phyloP scores from a whole-genome alignment of 2,329 filamentous ascomycete genomes.

The Pezicula radicicola region DNA sequence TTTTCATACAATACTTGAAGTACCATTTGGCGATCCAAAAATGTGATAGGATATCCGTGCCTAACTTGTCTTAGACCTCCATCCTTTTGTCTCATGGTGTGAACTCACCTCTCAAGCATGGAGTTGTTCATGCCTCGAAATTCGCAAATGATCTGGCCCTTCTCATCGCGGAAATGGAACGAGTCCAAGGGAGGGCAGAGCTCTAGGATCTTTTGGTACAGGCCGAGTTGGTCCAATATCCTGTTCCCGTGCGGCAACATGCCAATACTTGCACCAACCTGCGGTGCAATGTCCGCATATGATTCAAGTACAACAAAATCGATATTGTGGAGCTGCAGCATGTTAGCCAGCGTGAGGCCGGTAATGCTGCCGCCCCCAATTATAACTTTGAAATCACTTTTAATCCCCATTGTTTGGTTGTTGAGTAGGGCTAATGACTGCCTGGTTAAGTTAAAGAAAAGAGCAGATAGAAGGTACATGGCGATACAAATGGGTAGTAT shows the following conservation, averaged over 20 bases:
- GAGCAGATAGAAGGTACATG: too few species aligned
- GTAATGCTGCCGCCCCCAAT: slow-evolving; percentile 48
- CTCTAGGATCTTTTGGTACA: slow-evolving; percentile 19
- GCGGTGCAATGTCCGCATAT: slow-evolving; percentile 36
- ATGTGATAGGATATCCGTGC: slow-evolving; percentile 8
- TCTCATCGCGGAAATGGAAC: neutral
- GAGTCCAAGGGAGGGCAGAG: neutral
- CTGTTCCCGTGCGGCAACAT: slow-evolving; percentile 38
- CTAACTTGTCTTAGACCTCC: neutral
- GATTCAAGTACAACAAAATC: slow-evolving; percentile 48
- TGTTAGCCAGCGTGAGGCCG: slow-evolving; percentile 43
- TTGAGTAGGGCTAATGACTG: neutral
- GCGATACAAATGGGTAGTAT: too few species aligned
- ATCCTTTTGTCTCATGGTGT: neutral
- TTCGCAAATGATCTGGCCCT: neutral
- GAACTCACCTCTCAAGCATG: neutral
- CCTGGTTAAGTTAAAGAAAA: neutral
- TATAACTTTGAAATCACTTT: slow-evolving; percentile 29
- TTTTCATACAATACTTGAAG: too few species aligned
- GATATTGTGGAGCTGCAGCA: slow-evolving; percentile 41
- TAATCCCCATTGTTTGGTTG: neutral
- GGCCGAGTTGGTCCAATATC: slow-evolving; percentile 48
- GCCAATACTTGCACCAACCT: slow-evolving; percentile 45
- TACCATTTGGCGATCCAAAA: too few species aligned
- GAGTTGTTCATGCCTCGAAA: neutral